Conservation (phyloP, 441 rosid species). For the Pelargonium fulgidum region DNA sequence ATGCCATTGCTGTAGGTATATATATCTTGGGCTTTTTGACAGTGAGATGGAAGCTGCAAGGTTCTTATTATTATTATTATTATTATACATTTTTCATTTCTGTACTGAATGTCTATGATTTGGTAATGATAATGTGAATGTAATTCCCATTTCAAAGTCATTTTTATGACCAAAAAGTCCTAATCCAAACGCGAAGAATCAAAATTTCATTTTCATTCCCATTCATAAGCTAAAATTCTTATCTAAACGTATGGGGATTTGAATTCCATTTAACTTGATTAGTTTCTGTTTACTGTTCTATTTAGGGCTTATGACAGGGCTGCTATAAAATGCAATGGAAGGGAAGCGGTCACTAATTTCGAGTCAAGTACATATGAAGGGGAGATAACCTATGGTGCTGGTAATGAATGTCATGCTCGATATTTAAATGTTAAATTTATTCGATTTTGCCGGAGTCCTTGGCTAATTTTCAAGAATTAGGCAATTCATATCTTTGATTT, state of each 20-base stretch:
- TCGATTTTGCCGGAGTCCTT: not conserved
- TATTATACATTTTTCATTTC: slow-evolving; percentile 9
- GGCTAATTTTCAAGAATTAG: not conserved
- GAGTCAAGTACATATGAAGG: slow-evolving; percentile 51
- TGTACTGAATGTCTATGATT: not conserved
- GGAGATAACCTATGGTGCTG: slow-evolving; percentile 27
- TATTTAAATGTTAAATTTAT: not conserved
- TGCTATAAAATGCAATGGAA: slow-evolving; percentile 66
- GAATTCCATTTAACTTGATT: slow-evolving; percentile 12
- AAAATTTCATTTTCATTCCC: no score
- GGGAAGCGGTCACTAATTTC: slow-evolving; percentile 86
- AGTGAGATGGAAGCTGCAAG: slow-evolving; percentile 88
- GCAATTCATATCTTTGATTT: not conserved
- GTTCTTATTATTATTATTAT: slow-evolving; percentile 34
- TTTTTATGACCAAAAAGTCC: no score
- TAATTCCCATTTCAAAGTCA: not conserved
- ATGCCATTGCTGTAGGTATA: slow-evolving; percentile 56
- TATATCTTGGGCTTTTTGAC: slow-evolving; percentile 84
- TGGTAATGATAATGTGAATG: not conserved
- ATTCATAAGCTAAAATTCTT: no score
- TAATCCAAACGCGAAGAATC: no score
- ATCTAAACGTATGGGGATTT: not conserved
- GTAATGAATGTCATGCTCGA: slow-evolving; percentile 10
- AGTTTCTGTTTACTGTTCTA: slow-evolving; percentile 21
- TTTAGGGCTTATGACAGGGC: slow-evolving; percentile 90